These are phyloP conservation scores for Pythium vanterpoolii DNA, from an alignment of 352 stramenopile genomes.

Conservation along the genomic window DNA sequence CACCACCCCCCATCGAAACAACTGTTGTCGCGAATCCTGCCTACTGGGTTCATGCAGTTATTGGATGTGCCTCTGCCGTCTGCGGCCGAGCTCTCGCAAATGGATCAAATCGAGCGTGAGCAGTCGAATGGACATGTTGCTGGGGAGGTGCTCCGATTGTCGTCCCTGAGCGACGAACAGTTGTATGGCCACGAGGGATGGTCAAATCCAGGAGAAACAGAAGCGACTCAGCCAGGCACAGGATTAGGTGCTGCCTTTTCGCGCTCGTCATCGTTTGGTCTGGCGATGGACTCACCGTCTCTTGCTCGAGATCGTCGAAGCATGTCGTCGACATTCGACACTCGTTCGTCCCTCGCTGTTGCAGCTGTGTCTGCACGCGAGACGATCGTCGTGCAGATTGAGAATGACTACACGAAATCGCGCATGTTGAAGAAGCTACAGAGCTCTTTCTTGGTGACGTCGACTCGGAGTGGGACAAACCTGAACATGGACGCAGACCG, in stretches of 20 bases:
- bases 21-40: conserved; percentile 89
- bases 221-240: not conserved
- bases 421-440: conserved; percentile 25
- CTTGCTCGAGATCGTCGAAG: conserved; percentile 7
- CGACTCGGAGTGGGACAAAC: not conserved
- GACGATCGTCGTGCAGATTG: conserved; percentile 55
- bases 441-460: conserved; percentile 16
- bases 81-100: conserved; percentile 70
- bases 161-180: conserved; percentile 21
- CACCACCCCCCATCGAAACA: conserved; percentile 86
- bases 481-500: conserved; percentile 7
- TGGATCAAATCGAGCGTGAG: conserved; percentile 86
- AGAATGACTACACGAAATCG: conserved; percentile 23
- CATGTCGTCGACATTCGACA: conserved; percentile 28
- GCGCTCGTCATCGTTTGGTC: conserved; percentile 11
- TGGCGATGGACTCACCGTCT: conserved; percentile 3
- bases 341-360: conserved; percentile 31
- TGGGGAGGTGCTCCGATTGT: conserved; percentile 31
- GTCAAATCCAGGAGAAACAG: not conserved
- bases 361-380: conserved; percentile 26
- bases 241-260: not conserved
- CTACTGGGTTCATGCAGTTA: conserved; percentile 83
- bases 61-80: conserved; percentile 85
- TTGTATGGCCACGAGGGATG: conserved; percentile 20
- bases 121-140: conserved; percentile 19